Conservation (phyloP, 2,329 filamentous ascomycete species). For the Microsporum audouinii region DNA sequence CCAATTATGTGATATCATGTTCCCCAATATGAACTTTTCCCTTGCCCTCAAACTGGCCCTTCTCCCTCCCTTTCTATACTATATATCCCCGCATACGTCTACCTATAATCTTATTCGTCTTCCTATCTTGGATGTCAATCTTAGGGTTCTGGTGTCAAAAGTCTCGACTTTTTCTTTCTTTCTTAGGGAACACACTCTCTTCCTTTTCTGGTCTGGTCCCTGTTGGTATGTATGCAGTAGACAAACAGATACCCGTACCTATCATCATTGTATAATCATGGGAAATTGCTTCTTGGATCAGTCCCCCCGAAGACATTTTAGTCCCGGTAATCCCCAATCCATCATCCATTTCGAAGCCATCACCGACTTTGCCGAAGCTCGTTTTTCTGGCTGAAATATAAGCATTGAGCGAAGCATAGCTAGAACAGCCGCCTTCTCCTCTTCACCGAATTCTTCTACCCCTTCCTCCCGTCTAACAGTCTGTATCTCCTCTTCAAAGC, state of each 20-base stretch:
- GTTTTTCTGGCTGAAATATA: conserved; percentile 7
- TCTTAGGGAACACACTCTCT: not conserved
- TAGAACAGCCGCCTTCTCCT: conserved; percentile 10
- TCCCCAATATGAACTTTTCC: not conserved
- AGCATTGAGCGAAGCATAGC: conserved; percentile 13
- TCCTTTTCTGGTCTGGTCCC: not conserved
- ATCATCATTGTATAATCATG: not conserved
- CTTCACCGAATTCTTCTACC: conserved; percentile 9
- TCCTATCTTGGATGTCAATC: not conserved
- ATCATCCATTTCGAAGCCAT: conserved; percentile 13
- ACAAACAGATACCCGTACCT: not conserved
- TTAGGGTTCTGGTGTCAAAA: not conserved
- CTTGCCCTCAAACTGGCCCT: not conserved
- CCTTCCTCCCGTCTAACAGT: conserved; percentile 11
- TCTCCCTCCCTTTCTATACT: not conserved
- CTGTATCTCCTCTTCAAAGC: conserved; percentile 16
- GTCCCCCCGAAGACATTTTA: not conserved
- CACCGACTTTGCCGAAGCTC: conserved; percentile 9
- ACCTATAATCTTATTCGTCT: not conserved
- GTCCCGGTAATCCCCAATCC: conserved; percentile 11
- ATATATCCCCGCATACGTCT: not conserved
- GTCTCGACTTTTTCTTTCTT: not conserved
- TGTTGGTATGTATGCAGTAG: not conserved
- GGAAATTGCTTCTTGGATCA: not conserved
- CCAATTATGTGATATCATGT: not conserved